Evolutionary conservation across 768 basidiomycete species (phyloP).

Genomic region (Kwoniella bestiolae): DNA sequence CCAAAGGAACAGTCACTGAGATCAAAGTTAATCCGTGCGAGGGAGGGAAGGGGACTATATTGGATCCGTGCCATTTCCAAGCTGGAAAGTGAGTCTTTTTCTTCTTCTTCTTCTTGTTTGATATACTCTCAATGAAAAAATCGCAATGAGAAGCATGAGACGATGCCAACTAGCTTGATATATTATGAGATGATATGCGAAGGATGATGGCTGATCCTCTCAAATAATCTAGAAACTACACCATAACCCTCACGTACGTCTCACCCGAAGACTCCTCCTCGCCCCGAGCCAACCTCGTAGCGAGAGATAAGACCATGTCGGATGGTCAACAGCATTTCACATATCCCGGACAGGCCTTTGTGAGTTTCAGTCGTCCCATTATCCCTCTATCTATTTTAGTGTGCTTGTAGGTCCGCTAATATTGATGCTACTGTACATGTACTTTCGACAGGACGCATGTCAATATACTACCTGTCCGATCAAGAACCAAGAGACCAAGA

Average conservation of each 20-base stretch:
- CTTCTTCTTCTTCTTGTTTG: background rate
- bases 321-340: conserved; percentile 20
- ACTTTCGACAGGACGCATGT: conserved; percentile 23
- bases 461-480: conserved; percentile 31
- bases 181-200: background rate
- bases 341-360: conserved; percentile 43
- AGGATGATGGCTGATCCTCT: background rate
- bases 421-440: background rate
- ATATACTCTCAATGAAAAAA: no score
- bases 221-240: conserved; percentile 35
- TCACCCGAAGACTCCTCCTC: conserved; percentile 13
- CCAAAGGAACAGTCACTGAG: conserved; percentile 21
- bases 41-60: conserved; percentile 26
- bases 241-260: conserved; percentile 37
- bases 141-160: no score
- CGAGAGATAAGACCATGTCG: conserved; percentile 18
- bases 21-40: conserved; percentile 24
- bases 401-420: no score
- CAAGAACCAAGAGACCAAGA: background rate
- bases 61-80: conserved; percentile 31
- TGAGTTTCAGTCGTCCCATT: conserved; percentile 6
- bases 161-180: background rate
- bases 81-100: conserved; percentile 21
- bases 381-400: background rate
- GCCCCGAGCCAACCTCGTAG: conserved; percentile 33